Evolutionary conservation across 768 basidiomycete species (phyloP), one percentile per base, ranked within the genome.

Genomic region (Tricholoma furcatifolium): DNA sequence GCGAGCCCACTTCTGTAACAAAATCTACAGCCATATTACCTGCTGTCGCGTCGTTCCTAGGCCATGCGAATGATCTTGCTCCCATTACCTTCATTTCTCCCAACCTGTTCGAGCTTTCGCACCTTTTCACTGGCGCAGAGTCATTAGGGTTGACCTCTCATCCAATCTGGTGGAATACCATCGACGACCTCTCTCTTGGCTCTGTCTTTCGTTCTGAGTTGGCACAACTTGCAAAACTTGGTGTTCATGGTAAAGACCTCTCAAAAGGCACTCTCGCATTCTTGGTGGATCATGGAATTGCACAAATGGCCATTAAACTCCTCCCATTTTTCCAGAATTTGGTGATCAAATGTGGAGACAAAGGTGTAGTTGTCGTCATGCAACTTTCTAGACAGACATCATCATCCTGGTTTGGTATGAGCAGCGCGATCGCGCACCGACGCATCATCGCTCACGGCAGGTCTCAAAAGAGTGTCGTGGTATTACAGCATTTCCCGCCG

Each of bases 1-100:
- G 90, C 66, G 97, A 99, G 68, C 96, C 97, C 1, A 98, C 97
- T 1, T 97, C 94, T 0, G 77, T 87, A n/a, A 70, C 78, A 41
- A 98, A 98, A 71, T 85, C 90, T 0, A 72, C 75, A 1, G 72
- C 76, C 2, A 83, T 98, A 53, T 64, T 97, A 5, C 78, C 84
- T 0, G 84, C 90, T 0, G 67, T 89, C 45, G 64, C 70, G 4
- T 67, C 75, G 12, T 72, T 70, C 6, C 56, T 74, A 42, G 63
- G 64, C 40, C 53, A 53, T 15, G 50, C 51, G 18, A 43, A 53
- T 14, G 51, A 58, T 6, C 61, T 58, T 41, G 63, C 84, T 4
- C 81, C 84, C 2, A 71, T 97, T 42, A 72, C 84, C 2, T 91
- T 84, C 60, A 78, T 84, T 42, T 88, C 95, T 0, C 97, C 97